Conservation (phyloP, 2,329 filamentous ascomycete species). For the Metarhizium guizhouense region DNA sequence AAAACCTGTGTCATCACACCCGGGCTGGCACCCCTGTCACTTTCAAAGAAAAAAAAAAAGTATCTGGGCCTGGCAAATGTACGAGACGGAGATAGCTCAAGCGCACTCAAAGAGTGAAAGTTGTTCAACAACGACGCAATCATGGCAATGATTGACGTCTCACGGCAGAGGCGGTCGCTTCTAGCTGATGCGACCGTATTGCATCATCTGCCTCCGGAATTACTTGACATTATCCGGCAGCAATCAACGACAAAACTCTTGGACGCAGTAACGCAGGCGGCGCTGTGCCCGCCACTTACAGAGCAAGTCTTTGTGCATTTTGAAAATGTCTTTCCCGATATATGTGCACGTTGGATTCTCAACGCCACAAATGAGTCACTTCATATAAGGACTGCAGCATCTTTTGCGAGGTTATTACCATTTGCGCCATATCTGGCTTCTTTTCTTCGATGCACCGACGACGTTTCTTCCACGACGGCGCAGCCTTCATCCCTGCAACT, state of each 20-base stretch:
- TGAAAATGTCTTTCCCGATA: constrained; percentile 67
- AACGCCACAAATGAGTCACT: constrained; percentile 28
- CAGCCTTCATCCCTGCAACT: constrained; percentile 19
- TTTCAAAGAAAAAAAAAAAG: constrained; percentile 30
- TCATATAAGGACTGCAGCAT: constrained; percentile 47
- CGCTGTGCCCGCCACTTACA: constrained; percentile 62
- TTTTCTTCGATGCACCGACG: constrained; percentile 51
- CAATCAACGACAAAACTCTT: constrained; percentile 58
- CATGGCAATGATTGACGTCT: constrained; percentile 50
- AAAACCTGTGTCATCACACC: constrained; percentile 22
- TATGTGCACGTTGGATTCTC: constrained; percentile 71
- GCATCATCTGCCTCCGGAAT: constrained; percentile 57
- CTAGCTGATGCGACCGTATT: constrained; percentile 45
- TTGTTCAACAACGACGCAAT: constrained; percentile 23
- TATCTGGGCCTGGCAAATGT: constrained; percentile 4
- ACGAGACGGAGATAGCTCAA: constrained; percentile 4
- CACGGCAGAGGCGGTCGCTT: constrained; percentile 45
- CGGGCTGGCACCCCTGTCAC: constrained; percentile 16
- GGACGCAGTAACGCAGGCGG: constrained; percentile 58
- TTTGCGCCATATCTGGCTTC: constrained; percentile 72
- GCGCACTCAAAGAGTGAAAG: constrained; percentile 16
- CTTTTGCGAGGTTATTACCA: constrained; percentile 72
- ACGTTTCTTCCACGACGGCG: constrained; percentile 1
- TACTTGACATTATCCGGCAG: constrained; percentile 57
- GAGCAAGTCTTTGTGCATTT: constrained; percentile 67